Conservation (phyloP, 2,329 filamentous ascomycete species). For the Aspergillus pseudotamarii region DNA sequence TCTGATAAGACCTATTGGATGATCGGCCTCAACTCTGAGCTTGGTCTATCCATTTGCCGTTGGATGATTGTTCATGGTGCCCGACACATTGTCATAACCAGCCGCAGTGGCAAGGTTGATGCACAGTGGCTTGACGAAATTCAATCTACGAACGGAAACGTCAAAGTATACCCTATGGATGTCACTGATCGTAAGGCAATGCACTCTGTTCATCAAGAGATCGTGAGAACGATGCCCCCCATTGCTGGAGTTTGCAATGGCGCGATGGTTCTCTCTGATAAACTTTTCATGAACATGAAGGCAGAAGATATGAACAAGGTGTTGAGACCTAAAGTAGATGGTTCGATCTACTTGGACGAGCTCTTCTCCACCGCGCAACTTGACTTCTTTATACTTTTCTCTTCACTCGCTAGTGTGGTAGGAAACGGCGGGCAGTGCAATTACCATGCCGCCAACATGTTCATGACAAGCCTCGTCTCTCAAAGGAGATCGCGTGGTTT, state of each 20-base stretch:
- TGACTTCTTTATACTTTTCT: neutral
- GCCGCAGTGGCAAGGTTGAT: neutral
- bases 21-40: no score
- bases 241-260: slow-evolving; percentile 1
- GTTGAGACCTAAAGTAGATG: neutral
- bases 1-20: no score
- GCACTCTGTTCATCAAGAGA: neutral
- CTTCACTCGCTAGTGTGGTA: neutral
- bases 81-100: no score
- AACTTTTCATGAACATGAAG: neutral
- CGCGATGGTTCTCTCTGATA: neutral
- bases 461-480: neutral
- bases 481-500: neutral
- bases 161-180: neutral
- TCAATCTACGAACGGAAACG: neutral
- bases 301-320: neutral
- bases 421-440: neutral
- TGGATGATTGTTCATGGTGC: no score
- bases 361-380: neutral
- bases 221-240: neutral
- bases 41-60: no score
- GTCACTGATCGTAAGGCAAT: neutral
- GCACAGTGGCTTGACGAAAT: neutral
- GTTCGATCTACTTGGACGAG: neutral
- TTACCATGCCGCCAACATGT: neutral